phyloP scores from a whole-genome alignment of 495 filamentous ascomycete genomes.

The Thozetella sp. region DNA sequence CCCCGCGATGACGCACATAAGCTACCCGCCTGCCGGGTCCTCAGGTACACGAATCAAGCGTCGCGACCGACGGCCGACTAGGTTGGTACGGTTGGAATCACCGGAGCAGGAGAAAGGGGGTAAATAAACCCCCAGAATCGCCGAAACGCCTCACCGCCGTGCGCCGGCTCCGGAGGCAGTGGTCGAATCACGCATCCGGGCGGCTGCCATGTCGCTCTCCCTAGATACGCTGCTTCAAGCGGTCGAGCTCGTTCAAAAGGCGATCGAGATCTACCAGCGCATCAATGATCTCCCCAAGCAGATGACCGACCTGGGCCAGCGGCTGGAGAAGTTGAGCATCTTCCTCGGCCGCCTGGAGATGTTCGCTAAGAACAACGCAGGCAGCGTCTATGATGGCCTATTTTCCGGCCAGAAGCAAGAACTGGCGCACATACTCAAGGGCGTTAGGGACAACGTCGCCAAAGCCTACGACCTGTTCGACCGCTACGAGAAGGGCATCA shows the following conservation, averaged over 20 bases:
- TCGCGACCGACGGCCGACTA: too few species aligned
- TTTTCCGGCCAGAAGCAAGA: constrained; percentile 13
- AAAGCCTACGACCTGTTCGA: constrained; percentile 25
- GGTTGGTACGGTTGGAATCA: too few species aligned
- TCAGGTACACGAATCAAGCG: too few species aligned
- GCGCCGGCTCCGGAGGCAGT: too few species aligned
- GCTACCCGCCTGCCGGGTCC: too few species aligned
- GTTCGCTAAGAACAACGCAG: constrained; percentile 8
- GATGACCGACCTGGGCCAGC: constrained; percentile 18
- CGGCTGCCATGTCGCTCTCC: neutral
- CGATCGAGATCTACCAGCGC: constrained; percentile 16
- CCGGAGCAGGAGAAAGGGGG: too few species aligned
- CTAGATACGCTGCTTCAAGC: constrained; percentile 1
- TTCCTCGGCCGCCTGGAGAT: constrained; percentile 14
- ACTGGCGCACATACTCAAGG: constrained; percentile 10
- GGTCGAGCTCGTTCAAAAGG: constrained; percentile 17
- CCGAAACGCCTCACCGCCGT: too few species aligned
- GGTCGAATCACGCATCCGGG: neutral
- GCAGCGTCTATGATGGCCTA: neutral
- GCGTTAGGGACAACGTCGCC: constrained; percentile 13
- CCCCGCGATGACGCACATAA: too few species aligned
- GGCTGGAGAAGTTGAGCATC: constrained; percentile 15
- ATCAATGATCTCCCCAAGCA: constrained; percentile 21
- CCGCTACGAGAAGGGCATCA: constrained; percentile 22
- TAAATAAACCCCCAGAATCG: too few species aligned